These are phyloP conservation scores for Trypanosoma boissoni DNA, from an alignment of 208 protist species.

Conservation along the genomic window DNA sequence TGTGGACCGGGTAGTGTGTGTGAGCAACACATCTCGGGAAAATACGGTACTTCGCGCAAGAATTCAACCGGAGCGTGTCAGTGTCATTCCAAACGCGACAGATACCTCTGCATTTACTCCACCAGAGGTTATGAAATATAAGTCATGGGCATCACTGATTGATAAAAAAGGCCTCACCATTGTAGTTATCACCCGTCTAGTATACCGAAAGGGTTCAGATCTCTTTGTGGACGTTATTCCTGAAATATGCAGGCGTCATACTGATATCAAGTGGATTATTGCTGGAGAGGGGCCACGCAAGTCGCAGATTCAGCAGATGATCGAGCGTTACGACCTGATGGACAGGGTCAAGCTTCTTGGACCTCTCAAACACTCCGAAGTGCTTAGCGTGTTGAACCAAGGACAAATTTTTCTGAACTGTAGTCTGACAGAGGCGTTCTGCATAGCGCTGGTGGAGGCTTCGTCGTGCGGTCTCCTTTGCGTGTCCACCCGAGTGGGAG, in stretches of 20 bases:
- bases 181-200: conserved; percentile 95
- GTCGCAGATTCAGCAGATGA: conserved; percentile 96
- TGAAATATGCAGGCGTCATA: conserved; percentile 91
- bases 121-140: conserved; percentile 89
- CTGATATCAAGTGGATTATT: conserved; percentile 95
- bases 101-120: conserved; percentile 91
- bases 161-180: conserved; percentile 91
- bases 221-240: conserved; percentile 96
- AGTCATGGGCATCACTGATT: conserved; percentile 83
- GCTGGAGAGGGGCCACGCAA: conserved; percentile 97
- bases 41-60: conserved; percentile 96
- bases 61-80: conserved; percentile 89
- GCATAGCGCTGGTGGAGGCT: conserved; percentile 98
- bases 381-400: conserved; percentile 88
- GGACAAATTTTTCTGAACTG: conserved; percentile 99
- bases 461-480: conserved; percentile 93
- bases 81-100: conserved; percentile 98
- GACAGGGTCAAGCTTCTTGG: conserved; percentile 96
- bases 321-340: conserved; percentile 95
- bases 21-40: conserved; percentile 98
- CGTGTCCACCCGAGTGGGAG: conserved; percentile 97
- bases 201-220: conserved; percentile 97
- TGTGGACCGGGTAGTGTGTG: conserved; percentile 97
- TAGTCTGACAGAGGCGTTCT: conserved; percentile 98
- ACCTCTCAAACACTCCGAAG: conserved; percentile 89